Percentiles rank a stretch among this genome's conserved stretches.
phyloP scores from a whole-genome alignment of 2,329 filamentous ascomycete genomes.

The Pyricularia sp. region DNA sequence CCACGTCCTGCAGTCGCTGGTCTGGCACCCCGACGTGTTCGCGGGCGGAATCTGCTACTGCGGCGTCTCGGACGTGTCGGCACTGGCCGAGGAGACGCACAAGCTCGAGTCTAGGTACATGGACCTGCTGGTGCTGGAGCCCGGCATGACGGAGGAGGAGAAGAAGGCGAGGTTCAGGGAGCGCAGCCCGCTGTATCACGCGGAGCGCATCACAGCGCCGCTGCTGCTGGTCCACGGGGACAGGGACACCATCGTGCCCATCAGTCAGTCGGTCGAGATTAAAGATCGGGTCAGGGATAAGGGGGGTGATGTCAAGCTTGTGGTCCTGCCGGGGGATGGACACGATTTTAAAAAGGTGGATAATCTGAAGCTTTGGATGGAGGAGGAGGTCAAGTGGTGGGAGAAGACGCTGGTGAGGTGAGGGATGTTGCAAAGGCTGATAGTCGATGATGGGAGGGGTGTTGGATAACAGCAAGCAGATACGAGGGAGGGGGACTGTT shows the following conservation, averaged over 20 bases:
- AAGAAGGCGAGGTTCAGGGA: constrained; percentile 33
- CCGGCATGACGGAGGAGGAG: constrained; percentile 25
- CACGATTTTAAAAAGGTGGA: constrained; percentile 35
- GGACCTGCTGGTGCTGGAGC: constrained; percentile 29
- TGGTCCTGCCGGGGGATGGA: constrained; percentile 39
- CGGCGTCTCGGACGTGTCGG: constrained; percentile 40
- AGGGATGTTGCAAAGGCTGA: not conserved
- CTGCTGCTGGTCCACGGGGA: constrained; percentile 48
- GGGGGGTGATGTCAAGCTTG: constrained; percentile 31
- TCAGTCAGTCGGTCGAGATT: constrained; percentile 46
- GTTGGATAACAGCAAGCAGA: too few relatives aligned
- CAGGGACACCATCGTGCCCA: constrained; percentile 46
- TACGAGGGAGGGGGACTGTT: too few relatives aligned
- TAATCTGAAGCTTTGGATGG: constrained; percentile 27
- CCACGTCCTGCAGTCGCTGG: constrained; percentile 38
- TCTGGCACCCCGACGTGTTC: constrained; percentile 34
- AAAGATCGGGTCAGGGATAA: constrained; percentile 31
- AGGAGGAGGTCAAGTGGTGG: constrained; percentile 39
- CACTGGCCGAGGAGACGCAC: constrained; percentile 37
- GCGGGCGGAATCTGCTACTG: constrained; percentile 39
- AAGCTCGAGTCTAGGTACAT: constrained; percentile 47
- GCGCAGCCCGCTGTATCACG: constrained; percentile 38
- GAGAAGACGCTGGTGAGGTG: constrained; percentile 24
- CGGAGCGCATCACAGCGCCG: constrained; percentile 35
- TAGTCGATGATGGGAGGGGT: not conserved